Evolutionary conservation across 352 stramenopile genomes (phyloP), one percentile per base, ranked within the genome.

Genomic region (Phytopythium sindhum): DNA sequence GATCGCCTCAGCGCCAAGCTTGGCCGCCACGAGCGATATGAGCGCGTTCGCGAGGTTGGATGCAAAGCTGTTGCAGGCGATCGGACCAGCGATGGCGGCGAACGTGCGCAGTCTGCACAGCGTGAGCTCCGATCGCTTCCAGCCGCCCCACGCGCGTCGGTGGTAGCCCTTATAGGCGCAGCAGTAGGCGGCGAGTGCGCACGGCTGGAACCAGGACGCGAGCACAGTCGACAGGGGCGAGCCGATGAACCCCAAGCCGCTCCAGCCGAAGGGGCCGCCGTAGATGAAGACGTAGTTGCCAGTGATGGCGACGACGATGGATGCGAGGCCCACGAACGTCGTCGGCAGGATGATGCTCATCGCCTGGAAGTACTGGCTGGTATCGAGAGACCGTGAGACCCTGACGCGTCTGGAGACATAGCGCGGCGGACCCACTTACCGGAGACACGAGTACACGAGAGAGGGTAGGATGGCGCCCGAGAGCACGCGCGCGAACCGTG

Each of bases 211-310:
- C 77, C 81, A 91, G 29, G 77, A 86, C 26, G 85, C 82, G n/a
- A 91, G 56, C 15, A 91, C 85, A 0, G 85, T 93, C 21, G 85
- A 84, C 12, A 90, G 73, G 35, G 85, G 82, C n/a, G 85, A 91
- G n/a, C 85, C 85, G 33, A 89, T 57, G 50, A 91, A 94, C n/a
- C 85, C 83, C 29, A 94, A 61, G 0, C 85, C 83, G 0, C 45
- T 14, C 75, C 73, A 89, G 14, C 70, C 78, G 41, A 83, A 62
- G 31, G 53, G 53, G 0, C 53, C 55, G 26, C 82, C 82, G 61
- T 91, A 86, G 56, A 94, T 91, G 67, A 91, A 78, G 6, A 90
- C 44, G 57, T 85, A 91, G 61, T 94, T 94, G 51, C 72, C 78
- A 0, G 65, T 67, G 23, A 77, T 73, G 1, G 80, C 78, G 47